Percentiles rank a stretch among this genome's conserved stretches.
Conservation (phyloP, 106 monocot species). For the Phalaenopsis equestris region DNA sequence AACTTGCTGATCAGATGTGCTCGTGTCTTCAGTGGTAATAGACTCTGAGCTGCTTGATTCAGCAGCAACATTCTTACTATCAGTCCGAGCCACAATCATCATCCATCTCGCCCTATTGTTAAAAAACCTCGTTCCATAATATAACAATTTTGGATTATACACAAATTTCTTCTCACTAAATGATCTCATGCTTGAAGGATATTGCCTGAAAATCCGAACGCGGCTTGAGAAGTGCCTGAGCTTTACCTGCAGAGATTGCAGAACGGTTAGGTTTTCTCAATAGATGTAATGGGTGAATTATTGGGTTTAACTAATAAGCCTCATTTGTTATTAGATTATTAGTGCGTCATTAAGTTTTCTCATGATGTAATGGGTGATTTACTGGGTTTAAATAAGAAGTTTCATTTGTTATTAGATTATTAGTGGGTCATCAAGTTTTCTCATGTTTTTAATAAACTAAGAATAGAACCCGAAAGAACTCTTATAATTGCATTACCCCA, state of each 20-base stretch:
- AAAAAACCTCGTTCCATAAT: neutral
- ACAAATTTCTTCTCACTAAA: neutral
- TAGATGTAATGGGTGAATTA: too few relatives aligned
- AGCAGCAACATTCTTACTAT: constrained; percentile 16
- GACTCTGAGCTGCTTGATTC: constrained; percentile 18
- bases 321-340: too few relatives aligned
- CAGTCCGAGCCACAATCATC: constrained; percentile 14
- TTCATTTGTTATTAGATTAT: too few relatives aligned
- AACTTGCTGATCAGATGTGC: neutral
- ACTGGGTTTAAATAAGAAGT: too few relatives aligned
- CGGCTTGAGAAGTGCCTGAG: constrained; percentile 5
- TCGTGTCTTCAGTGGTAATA: constrained; percentile 8
- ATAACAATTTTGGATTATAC: neutral
- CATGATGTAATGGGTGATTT: too few relatives aligned
- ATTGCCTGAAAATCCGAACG: neutral
- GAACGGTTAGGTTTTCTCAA: too few relatives aligned
- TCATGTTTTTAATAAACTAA: too few relatives aligned
- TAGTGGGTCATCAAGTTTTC: too few relatives aligned
- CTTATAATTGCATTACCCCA: too few relatives aligned
- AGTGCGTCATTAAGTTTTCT: too few relatives aligned
- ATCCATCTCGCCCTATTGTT: constrained; percentile 4
- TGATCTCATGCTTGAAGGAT: neutral
- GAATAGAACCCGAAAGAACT: too few relatives aligned
- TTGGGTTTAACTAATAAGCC: too few relatives aligned
- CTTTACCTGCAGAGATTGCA: constrained; percentile 15